Evolutionary conservation across 2,329 filamentous ascomycete genomes (phyloP).

Genomic region (Thielaviopsis populi): DNA sequence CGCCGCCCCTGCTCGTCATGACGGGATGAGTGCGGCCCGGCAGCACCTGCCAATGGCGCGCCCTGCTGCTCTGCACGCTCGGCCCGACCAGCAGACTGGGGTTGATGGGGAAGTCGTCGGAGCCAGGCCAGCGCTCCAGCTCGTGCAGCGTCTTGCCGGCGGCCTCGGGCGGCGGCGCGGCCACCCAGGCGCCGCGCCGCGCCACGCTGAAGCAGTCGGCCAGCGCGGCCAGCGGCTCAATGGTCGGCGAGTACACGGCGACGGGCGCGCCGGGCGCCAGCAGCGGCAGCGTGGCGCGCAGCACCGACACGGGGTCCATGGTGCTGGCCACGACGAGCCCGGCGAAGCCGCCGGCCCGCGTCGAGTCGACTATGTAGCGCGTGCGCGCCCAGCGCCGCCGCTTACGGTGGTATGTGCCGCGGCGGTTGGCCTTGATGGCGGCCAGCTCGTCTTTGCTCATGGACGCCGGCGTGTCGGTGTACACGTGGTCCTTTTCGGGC

Average conservation of each 20-base stretch:
- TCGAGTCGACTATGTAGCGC: slow-evolving; percentile 56
- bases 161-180: slow-evolving; percentile 33
- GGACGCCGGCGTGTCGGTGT: slow-evolving; percentile 47
- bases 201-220: slow-evolving; percentile 75
- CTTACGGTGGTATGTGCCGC: slow-evolving; percentile 80
- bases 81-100: slow-evolving; percentile 70
- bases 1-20: slow-evolving; percentile 78
- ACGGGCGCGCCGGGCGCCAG: slow-evolving; percentile 71
- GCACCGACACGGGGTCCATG: slow-evolving; percentile 65
- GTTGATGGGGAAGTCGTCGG: slow-evolving; percentile 70
- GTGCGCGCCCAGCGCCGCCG: slow-evolving; percentile 64
- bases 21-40: slow-evolving; percentile 83
- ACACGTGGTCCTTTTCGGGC: slow-evolving; percentile 59
- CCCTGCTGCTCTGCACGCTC: slow-evolving; percentile 64
- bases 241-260: slow-evolving; percentile 66
- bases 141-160: slow-evolving; percentile 33
- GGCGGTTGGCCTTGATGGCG: slow-evolving; percentile 64
- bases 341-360: slow-evolving; percentile 62
- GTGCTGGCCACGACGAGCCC: slow-evolving; percentile 68
- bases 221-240: slow-evolving; percentile 64
- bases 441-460: slow-evolving; percentile 47
- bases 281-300: slow-evolving; percentile 63
- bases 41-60: slow-evolving; percentile 75
- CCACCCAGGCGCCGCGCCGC: slow-evolving; percentile 60
- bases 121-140: slow-evolving; percentile 42